Percentiles rank a stretch among this genome's conserved stretches.
These are phyloP conservation scores for Proliferodiscus dingleyae DNA, from an alignment of 2,329 filamentous ascomycete genomes.

Conservation along the genomic window DNA sequence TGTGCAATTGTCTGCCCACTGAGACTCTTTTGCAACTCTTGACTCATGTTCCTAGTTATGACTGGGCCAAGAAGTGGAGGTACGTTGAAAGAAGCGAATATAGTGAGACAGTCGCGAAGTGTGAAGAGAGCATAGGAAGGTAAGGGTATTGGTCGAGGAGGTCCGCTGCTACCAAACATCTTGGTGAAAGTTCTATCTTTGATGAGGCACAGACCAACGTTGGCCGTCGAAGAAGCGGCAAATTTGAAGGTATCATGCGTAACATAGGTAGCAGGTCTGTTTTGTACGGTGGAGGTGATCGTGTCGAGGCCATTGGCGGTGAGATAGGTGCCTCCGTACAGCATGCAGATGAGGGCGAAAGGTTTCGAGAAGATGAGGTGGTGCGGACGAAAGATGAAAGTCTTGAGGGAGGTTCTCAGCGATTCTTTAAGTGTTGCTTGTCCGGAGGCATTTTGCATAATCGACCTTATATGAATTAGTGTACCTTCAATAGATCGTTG, in stretches of 20 bases:
- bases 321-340: conserved; percentile 87
- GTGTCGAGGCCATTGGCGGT: conserved; percentile 89
- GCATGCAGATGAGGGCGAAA: conserved; percentile 62
- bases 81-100: conserved; percentile 89
- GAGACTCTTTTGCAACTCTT: conserved; percentile 45
- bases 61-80: conserved; percentile 71
- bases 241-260: conserved; percentile 79
- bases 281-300: conserved; percentile 56
- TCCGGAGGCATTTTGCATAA: conserved; percentile 79
- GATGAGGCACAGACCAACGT: conserved; percentile 81
- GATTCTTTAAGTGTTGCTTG: conserved; percentile 55
- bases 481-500: not conserved
- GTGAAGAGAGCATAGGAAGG: conserved; percentile 76
- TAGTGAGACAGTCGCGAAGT: conserved; percentile 77
- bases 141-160: conserved; percentile 56
- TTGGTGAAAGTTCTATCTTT: conserved; percentile 84
- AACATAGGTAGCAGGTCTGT: conserved; percentile 54
- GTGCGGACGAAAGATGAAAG: conserved; percentile 56
- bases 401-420: conserved; percentile 51
- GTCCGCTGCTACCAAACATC: conserved; percentile 65
- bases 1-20: conserved; percentile 65
- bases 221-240: conserved; percentile 71
- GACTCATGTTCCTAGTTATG: conserved; percentile 51
- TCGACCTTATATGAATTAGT: conserved; percentile 42
- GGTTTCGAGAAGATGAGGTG: conserved; percentile 58